A percentile compares a stretch with the other conserved stretches of the same genome.
Evolutionary conservation across 345 rosid species (phyloP).

Genomic region (Arabis hirsuta): DNA sequence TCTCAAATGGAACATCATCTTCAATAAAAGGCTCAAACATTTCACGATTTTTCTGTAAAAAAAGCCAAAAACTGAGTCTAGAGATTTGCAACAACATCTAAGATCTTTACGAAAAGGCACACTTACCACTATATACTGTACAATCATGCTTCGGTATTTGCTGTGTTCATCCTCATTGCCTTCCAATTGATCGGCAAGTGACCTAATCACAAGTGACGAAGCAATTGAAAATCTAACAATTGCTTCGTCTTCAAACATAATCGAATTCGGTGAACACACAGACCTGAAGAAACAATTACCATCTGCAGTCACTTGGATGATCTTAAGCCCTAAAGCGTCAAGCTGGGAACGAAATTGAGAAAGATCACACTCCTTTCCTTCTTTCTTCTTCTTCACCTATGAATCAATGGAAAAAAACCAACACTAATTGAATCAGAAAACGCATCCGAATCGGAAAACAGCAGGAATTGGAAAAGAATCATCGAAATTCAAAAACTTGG

Average conservation of each 20-base stretch:
- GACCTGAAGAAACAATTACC: conserved; percentile 99
- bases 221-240: background rate
- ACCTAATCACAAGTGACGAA: conserved; percentile 53
- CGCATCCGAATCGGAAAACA: background rate
- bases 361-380: conserved; percentile 69
- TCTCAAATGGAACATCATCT: conserved; percentile 89
- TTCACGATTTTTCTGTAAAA: conserved; percentile 68
- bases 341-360: conserved; percentile 70
- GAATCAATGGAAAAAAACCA: conserved; percentile 8
- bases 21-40: conserved; percentile 89
- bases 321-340: conserved; percentile 71
- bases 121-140: conserved; percentile 71
- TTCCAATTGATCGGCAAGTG: conserved; percentile 88
- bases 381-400: conserved; percentile 72
- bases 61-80: background rate
- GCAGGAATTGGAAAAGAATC: background rate
- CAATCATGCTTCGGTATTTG: conserved; percentile 75
- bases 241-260: background rate
- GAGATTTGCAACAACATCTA: background rate
- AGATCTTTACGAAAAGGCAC: conserved; percentile 10
- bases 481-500: background rate
- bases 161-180: conserved; percentile 80
- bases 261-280: conserved; percentile 35
- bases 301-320: conserved; percentile 80
- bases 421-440: background rate